Conservation (phyloP, 495 filamentous ascomycete genomes). For the Hypoxylon lenormandii region DNA sequence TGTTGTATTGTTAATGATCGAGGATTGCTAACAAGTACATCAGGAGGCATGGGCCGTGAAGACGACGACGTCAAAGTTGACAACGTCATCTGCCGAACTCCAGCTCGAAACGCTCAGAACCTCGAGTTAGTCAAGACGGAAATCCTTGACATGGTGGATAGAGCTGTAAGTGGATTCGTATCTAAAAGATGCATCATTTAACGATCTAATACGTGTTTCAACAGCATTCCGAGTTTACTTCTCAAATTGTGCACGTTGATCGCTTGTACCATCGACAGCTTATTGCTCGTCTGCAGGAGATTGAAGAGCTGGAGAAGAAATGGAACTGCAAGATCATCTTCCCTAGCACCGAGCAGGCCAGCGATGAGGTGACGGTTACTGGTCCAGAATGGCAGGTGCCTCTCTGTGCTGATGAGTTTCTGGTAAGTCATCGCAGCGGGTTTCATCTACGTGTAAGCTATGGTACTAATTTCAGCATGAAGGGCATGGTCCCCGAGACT, state of each 20-base stretch:
- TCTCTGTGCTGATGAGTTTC: conserved; percentile 90
- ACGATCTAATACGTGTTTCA: conserved; percentile 9
- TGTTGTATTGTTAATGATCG: background rate
- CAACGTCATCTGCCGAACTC: conserved; percentile 98
- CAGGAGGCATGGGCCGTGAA: conserved; percentile 87
- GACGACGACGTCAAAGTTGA: conserved; percentile 98
- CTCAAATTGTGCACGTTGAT: conserved; percentile 90
- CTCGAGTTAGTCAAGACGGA: conserved; percentile 97
- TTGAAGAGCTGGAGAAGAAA: conserved; percentile 95
- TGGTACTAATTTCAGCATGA: conserved; percentile 47
- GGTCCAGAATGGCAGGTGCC: conserved; percentile 98
- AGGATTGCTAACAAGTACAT: conserved; percentile 34
- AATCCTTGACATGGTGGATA: conserved; percentile 99
- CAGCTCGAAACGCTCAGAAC: conserved; percentile 94
- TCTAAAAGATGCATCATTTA: background rate
- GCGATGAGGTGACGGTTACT: conserved; percentile 92
- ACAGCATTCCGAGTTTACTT: conserved; percentile 93
- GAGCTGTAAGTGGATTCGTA: conserved; percentile 71
- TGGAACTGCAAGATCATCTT: conserved; percentile 99
- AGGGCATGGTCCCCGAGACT: conserved; percentile 96
- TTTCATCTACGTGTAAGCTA: conserved; percentile 1
- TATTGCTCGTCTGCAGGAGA: conserved; percentile 82
- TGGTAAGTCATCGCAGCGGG: conserved; percentile 66
- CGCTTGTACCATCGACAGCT: conserved; percentile 95
- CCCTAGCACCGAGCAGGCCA: conserved; percentile 95